Base-by-base conservation (phyloP, 208 protist genomes). In the Endotrypanum monterogeii region DNA sequence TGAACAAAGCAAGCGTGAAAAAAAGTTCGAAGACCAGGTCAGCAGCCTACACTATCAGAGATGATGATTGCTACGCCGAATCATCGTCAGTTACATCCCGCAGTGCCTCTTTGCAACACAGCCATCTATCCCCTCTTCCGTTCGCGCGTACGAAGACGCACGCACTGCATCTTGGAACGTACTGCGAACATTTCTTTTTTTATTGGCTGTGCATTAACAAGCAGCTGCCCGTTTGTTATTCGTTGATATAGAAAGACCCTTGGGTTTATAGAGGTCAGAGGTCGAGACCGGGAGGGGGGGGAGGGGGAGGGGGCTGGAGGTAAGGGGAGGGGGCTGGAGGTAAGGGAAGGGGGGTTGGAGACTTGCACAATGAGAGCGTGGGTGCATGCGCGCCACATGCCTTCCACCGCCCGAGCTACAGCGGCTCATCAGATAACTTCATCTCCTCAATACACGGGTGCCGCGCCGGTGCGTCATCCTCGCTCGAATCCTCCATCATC, bases 401-500 rank as follows among this genome's bases (percentile, higher is more conserved):
- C 46, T 23, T 14, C 37, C 37, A 62, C 16, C 7, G 32, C n/a
- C n/a, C n/a, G n/a, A n/a, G n/a, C n/a, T n/a, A n/a, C n/a, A n/a
- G n/a, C 35, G 12, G 37, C 44, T 8, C 25, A 54, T 54, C 39
- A 6, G 41, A 6, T 83, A 70, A 89, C 35, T 83, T 85, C 65
- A 94, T 76, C 62, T 94, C 89, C 56, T 85, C 73, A 41, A 94
- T 85, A 52, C 75, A 74, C 12, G 63, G 67, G 11, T 73, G 76
- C 48, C 73, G 70, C 7, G 66, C 41, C 3, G 78, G 68, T 28
- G 70, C 54, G 3, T 81, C 71, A 25, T 73, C 80, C n/a, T 88
- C 84, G 76, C 83, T 87, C 18, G 75, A 89, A 51, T 91, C 88
- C 62, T 90, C 88, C 30, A 74, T 84, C 20, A 83, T 80, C 44